Evolutionary conservation across 2,329 filamentous ascomycete species (phyloP), one percentile per base, ranked within the genome.

Genomic region (Graphilbum fragrans): DNA sequence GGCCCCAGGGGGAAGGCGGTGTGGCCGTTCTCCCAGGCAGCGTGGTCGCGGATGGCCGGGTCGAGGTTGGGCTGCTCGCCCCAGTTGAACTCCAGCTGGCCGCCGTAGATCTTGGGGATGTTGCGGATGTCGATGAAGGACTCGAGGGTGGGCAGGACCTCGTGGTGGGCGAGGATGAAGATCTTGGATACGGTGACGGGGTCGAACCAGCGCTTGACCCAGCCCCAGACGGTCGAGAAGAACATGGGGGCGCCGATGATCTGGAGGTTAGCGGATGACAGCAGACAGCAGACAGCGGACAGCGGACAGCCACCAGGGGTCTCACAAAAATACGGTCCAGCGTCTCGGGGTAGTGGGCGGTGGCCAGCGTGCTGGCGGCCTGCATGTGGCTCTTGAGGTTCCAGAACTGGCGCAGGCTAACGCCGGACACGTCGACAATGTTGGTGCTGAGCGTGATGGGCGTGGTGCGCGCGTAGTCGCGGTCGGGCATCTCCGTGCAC

Each of bases 101-200:
- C 90, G 45, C 90, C 90, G 57, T 94, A 96, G 58, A 82, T 77
- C 58, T 85, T 87, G 17, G 90, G 90, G 47, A 96, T 88, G 60
- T 90, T 85, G 41, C 74, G 70, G 1, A 75, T 69, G 41, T 94
- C 82, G 57, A 96, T 86, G 62, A 90, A 95, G 41, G 76, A 69
- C 49, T 80, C 74, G 21, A 96, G 74, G 2, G 86, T 90, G 16
- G 80, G 66, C 50, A 80, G 74, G 41, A 93, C 81, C 60, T 94
- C 86, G 42, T 74, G 57, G 9, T 76, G 67, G 37, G 71, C 70
- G 41, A 96, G 75, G 52, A 96, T 92, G 60, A 94, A 94, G 58
- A 96, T 95, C 66, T 96, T 96, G 53, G 86, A 92, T 3, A 87
- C 85, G 27, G 90, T 95, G 47, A 87, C 86, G 7, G 88, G 88